Percentiles rank a stretch among this genome's conserved stretches.
These are phyloP conservation scores for Aspergillus nanangensis DNA, from an alignment of 495 filamentous ascomycete genomes.

Conservation along the genomic window DNA sequence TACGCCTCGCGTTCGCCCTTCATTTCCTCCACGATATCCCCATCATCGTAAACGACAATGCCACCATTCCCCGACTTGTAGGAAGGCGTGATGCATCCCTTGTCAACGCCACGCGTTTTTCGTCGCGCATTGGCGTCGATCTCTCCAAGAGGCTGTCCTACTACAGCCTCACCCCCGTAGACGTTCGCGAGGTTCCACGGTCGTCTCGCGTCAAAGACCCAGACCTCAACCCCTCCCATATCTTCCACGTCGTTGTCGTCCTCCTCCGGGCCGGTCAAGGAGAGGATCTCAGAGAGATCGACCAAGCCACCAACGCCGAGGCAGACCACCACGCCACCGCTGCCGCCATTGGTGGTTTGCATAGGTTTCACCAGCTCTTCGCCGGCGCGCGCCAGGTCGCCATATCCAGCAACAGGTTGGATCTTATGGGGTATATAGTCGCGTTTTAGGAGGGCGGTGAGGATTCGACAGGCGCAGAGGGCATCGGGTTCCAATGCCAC, in stretches of 20 bases:
- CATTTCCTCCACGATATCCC: slow-evolving; percentile 91
- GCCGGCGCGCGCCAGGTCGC: slow-evolving; percentile 75
- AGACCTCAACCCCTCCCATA: slow-evolving; percentile 78
- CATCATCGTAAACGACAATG: slow-evolving; percentile 91
- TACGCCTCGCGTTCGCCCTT: slow-evolving; percentile 72
- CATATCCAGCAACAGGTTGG: slow-evolving; percentile 88
- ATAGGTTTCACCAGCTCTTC: slow-evolving; percentile 74
- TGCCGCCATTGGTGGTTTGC: slow-evolving; percentile 74
- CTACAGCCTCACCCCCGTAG: slow-evolving; percentile 65
- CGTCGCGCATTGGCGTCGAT: slow-evolving; percentile 48
- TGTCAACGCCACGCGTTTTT: slow-evolving; percentile 45
- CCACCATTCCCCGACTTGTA: slow-evolving; percentile 78
- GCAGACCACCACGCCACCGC: slow-evolving; percentile 84
- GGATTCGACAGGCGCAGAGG: slow-evolving; percentile 90
- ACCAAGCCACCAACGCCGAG: slow-evolving; percentile 88
- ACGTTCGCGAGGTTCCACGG: slow-evolving; percentile 96
- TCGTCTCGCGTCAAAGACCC: slow-evolving; percentile 85
- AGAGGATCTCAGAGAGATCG: slow-evolving; percentile 71
- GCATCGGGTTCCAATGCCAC: slow-evolving; percentile 93
- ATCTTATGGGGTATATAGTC: slow-evolving; percentile 99
- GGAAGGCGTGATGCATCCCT: slow-evolving; percentile 62
- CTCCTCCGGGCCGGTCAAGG: slow-evolving; percentile 54
- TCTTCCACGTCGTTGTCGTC: slow-evolving; percentile 53
- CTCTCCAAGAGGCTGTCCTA: slow-evolving; percentile 36
- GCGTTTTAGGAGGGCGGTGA: slow-evolving; percentile 84